Conservation (phyloP, 2,329 filamentous ascomycete genomes). For the Aspergillus awamori region DNA sequence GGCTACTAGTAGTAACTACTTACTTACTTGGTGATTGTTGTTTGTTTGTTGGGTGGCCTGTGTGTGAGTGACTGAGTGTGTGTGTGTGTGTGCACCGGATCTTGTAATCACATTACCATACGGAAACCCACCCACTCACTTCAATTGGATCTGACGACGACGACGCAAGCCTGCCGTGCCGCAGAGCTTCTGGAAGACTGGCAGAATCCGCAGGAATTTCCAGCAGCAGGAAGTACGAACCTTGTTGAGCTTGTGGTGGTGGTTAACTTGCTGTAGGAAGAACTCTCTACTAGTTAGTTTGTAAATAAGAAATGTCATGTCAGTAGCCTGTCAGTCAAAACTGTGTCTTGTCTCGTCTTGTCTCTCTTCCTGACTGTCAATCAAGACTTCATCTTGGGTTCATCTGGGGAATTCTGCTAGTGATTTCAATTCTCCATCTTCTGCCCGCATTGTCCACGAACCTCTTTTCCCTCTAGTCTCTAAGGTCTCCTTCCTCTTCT, state of each 20-base stretch:
- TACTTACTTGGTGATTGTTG: no score
- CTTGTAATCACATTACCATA: neutral
- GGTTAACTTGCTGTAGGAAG: no score
- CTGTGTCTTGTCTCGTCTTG: no score
- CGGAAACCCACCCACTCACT: neutral
- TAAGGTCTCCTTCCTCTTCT: conserved; percentile 12
- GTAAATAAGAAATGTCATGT: no score
- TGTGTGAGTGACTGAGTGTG: no score
- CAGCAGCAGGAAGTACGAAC: neutral
- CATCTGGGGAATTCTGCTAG: no score
- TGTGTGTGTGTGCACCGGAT: no score
- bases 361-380: no score
- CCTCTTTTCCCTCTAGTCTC: conserved; percentile 12
- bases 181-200: conserved; percentile 29
- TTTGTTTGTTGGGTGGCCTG: no score
- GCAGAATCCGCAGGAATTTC: conserved; percentile 14
- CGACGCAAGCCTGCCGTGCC: conserved; percentile 20
- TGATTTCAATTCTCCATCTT: neutral
- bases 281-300: conserved; percentile 1
- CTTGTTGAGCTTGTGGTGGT: neutral
- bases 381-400: neutral
- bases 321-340: no score
- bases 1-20: no score
- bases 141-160: neutral
- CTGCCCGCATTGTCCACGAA: no score